phyloP scores from a whole-genome alignment of 805 yeast genomes.

The Candida dajiaensis region DNA sequence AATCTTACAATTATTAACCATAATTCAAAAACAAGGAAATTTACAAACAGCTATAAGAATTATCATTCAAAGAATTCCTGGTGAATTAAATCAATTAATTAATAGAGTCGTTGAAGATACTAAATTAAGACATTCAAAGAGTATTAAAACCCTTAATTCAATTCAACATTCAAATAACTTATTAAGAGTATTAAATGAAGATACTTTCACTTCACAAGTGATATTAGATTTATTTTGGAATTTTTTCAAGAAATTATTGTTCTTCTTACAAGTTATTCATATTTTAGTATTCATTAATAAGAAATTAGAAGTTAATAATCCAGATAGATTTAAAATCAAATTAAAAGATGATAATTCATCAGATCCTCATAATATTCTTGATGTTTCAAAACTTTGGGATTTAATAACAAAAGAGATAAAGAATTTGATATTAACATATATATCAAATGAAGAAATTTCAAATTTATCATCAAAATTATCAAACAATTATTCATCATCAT shows the following conservation, averaged over 20 bases:
- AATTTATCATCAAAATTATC: conserved; percentile 7
- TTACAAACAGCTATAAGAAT: conserved; percentile 52
- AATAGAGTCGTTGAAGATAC: conserved; percentile 60
- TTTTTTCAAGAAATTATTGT: conserved; percentile 56
- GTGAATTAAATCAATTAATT: conserved; percentile 60
- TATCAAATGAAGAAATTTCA: conserved; percentile 11
- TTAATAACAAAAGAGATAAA: conserved; percentile 14
- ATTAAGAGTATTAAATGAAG: conserved; percentile 17
- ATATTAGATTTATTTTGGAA: conserved; percentile 67
- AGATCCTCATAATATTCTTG: conserved; percentile 2
- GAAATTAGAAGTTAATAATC: conserved; percentile 19
- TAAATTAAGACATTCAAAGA: conserved; percentile 46
- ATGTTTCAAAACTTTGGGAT: conserved; percentile 14
- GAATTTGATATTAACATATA: conserved; percentile 17
- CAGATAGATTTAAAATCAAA: conserved; percentile 6
- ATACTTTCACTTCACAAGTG: conserved; percentile 47
- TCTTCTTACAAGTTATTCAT: conserved; percentile 65
- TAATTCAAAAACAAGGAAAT: conserved; percentile 55
- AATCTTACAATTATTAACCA: conserved; percentile 44
- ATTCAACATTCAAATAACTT: conserved; percentile 16
- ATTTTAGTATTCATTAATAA: conserved; percentile 54
- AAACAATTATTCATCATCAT: conserved; percentile 17
- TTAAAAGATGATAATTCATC: conserved; percentile 3
- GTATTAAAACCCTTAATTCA: conserved; percentile 26
- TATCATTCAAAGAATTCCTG: conserved; percentile 46